phyloP scores from a whole-genome alignment of 148 eudicot species.

The Dysphania ambrosioides region DNA sequence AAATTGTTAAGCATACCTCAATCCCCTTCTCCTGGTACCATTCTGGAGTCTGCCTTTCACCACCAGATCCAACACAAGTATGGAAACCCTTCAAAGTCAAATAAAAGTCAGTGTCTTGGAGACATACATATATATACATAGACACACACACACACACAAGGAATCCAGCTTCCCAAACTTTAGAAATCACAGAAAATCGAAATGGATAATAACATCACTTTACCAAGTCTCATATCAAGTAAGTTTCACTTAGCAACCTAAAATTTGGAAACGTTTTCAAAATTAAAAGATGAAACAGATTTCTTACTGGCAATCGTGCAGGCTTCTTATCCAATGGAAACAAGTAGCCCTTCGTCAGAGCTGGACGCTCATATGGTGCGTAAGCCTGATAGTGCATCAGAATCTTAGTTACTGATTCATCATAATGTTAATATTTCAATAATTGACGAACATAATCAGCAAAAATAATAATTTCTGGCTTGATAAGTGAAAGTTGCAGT shows the following conservation, averaged over 20 bases:
- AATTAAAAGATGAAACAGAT: neutral
- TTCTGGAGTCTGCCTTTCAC: constrained; percentile 97
- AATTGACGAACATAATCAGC: neutral
- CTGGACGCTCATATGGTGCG: constrained; percentile 97
- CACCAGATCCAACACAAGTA: constrained; percentile 98
- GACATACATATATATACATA: too few species aligned
- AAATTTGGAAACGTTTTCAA: neutral
- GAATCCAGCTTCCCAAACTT: neutral
- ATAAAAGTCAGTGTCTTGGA: constrained; percentile 6
- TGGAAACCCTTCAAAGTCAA: constrained; percentile 71
- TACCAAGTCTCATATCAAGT: neutral
- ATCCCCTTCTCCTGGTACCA: constrained; percentile 98
- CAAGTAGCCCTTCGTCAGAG: constrained; percentile 87
- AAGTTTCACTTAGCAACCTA: neutral
- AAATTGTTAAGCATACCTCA: constrained; percentile 55
- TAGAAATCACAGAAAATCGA: neutral
- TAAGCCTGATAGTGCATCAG: constrained; percentile 53
- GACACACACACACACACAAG: neutral
- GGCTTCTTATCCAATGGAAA: constrained; percentile 93
- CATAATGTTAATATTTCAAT: neutral
- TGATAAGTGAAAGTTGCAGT: neutral
- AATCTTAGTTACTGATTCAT: neutral
- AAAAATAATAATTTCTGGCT: neutral
- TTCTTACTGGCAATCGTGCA: constrained; percentile 87
- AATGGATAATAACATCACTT: neutral